Conservation (phyloP, 495 filamentous ascomycete species). For the Daldinia loculata region DNA sequence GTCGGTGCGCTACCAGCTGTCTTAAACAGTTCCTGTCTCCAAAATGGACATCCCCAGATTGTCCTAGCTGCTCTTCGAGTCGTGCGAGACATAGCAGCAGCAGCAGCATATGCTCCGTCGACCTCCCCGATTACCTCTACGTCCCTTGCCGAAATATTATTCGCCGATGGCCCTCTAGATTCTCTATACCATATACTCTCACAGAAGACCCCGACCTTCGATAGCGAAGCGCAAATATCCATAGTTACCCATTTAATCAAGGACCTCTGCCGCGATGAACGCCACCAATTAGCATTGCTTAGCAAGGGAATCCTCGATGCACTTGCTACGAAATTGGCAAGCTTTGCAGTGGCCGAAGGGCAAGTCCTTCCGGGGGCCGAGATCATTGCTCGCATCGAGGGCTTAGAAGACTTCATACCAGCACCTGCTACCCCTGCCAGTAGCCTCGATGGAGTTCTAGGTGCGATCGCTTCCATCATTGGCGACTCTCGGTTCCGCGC, state of each 20-base stretch:
- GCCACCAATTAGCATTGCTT: conserved; percentile 73
- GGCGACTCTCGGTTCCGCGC: conserved; percentile 80
- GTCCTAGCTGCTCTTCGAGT: conserved; percentile 77
- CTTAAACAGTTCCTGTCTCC: conserved; percentile 71
- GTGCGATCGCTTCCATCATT: conserved; percentile 82
- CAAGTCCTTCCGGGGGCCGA: conserved; percentile 69
- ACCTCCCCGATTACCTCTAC: conserved; percentile 42
- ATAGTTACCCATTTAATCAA: conserved; percentile 72
- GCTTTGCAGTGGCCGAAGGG: conserved; percentile 73
- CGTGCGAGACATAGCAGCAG: conserved; percentile 75
- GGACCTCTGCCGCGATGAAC: conserved; percentile 68
- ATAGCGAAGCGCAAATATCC: conserved; percentile 72
- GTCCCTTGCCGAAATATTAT: conserved; percentile 70
- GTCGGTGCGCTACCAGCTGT: conserved; percentile 71
- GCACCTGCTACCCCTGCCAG: conserved; percentile 65
- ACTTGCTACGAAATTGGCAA: conserved; percentile 77
- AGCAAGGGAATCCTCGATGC: conserved; percentile 78
- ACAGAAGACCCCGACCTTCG: conserved; percentile 59
- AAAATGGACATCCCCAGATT: conserved; percentile 69
- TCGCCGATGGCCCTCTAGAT: conserved; percentile 64
- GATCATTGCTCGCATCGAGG: conserved; percentile 53
- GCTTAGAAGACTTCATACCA: conserved; percentile 56
- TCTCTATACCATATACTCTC: conserved; percentile 70
- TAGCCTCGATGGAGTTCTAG: conserved; percentile 76
- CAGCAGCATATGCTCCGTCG: conserved; percentile 58